Conservation (phyloP, 495 filamentous ascomycete species). For the Aspergillus leporis region DNA sequence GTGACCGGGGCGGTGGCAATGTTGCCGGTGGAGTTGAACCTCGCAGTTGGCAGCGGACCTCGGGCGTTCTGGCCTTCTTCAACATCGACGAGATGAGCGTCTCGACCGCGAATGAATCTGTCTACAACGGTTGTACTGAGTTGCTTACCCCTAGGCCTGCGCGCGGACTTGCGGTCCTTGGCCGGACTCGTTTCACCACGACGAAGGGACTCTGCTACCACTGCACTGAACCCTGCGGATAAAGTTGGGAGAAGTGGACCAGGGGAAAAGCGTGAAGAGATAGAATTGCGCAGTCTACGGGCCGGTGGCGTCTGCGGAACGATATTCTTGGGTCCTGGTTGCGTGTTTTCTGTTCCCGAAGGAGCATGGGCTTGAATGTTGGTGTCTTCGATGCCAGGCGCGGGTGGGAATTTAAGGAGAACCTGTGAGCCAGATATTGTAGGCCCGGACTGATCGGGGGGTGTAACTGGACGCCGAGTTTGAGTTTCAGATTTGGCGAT, state of each 20-base stretch:
- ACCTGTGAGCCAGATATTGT: constrained; percentile 35
- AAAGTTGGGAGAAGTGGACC: constrained; percentile 52
- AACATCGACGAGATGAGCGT: constrained; percentile 18
- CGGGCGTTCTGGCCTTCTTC: constrained; percentile 20
- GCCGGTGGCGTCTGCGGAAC: constrained; percentile 39
- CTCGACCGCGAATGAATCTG: constrained; percentile 18
- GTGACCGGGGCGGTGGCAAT: constrained; percentile 24
- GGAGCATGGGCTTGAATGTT: constrained; percentile 23
- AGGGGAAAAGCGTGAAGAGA: constrained; percentile 47
- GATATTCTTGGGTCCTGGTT: constrained; percentile 20
- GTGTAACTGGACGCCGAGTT: constrained; percentile 31
- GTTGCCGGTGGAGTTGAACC: constrained; percentile 34
- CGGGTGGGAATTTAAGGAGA: constrained; percentile 40
- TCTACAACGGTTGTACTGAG: constrained; percentile 32
- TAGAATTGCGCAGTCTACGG: constrained; percentile 35
- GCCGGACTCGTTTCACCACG: constrained; percentile 48
- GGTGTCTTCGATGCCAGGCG: constrained; percentile 34
- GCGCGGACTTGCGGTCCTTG: constrained; percentile 32
- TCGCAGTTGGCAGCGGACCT: constrained; percentile 28
- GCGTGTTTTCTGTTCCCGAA: constrained; percentile 15
- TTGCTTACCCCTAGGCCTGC: constrained; percentile 29
- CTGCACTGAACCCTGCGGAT: constrained; percentile 56
- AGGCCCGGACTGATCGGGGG: constrained; percentile 22
- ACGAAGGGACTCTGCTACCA: constrained; percentile 62
- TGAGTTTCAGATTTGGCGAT: constrained; percentile 28